Percentiles rank a stretch among this genome's conserved stretches.
Conservation (phyloP, 495 filamentous ascomycete species). For the Elasticomyces elasticus region DNA sequence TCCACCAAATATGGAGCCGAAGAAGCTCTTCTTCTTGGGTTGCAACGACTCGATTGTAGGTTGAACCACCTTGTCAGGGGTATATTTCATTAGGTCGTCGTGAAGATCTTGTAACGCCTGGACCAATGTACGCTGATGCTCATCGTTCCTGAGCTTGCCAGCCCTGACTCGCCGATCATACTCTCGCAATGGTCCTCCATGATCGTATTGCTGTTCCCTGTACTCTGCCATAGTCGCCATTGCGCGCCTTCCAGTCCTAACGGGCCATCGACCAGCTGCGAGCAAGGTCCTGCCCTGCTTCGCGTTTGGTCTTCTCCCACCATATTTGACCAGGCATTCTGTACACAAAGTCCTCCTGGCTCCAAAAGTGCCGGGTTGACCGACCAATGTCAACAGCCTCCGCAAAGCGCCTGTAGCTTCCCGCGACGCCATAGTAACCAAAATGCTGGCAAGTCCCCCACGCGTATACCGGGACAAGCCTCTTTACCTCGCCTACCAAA, state of each 20-base stretch:
- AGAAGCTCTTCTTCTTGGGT: slow-evolving; percentile 50
- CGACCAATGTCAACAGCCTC: background rate
- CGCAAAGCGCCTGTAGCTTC: background rate
- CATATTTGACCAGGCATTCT: background rate
- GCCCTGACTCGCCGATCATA: slow-evolving; percentile 70
- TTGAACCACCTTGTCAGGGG: slow-evolving; percentile 60
- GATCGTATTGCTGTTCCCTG: background rate
- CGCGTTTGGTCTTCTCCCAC: background rate
- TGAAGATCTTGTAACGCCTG: slow-evolving; percentile 81
- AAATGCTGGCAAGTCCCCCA: background rate
- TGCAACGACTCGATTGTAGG: slow-evolving; percentile 66
- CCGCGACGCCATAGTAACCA: background rate
- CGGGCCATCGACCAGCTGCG: background rate
- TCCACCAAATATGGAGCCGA: slow-evolving; percentile 60
- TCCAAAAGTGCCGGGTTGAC: background rate
- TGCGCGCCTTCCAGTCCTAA: background rate
- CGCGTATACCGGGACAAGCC: background rate
- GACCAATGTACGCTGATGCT: slow-evolving; percentile 85
- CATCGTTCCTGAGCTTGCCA: slow-evolving; percentile 69
- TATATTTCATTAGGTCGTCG: slow-evolving; percentile 67
- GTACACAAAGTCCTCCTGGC: background rate
- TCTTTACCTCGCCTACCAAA: background rate
- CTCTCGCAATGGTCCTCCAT: slow-evolving; percentile 64
- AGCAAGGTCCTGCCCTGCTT: background rate
- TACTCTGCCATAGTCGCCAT: slow-evolving; percentile 17